Evolutionary conservation across 2,329 filamentous ascomycete species (phyloP).

Genomic region (Diaporthe sp.): DNA sequence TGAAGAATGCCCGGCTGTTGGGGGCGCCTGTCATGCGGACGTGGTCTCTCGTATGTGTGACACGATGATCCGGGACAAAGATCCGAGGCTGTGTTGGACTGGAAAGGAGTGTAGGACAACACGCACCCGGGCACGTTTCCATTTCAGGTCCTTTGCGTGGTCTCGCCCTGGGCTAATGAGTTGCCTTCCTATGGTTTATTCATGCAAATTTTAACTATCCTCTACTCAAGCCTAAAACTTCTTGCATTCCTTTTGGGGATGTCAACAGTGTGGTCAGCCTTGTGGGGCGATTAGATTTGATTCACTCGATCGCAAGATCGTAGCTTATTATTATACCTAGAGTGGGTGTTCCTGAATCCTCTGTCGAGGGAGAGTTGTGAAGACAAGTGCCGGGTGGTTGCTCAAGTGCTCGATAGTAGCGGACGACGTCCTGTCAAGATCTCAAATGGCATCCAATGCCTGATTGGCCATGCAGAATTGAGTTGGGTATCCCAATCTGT

Average conservation of each 20-base stretch:
- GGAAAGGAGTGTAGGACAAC: background rate
- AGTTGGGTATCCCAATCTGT: background rate
- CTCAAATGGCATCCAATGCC: background rate
- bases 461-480: too few relatives aligned
- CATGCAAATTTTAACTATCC: background rate
- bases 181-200: background rate
- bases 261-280: background rate
- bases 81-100: background rate
- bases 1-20: background rate
- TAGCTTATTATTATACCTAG: background rate
- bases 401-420: background rate
- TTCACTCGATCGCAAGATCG: background rate
- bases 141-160: background rate
- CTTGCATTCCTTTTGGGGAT: background rate
- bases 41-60: background rate
- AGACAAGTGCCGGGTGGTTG: background rate
- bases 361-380: background rate
- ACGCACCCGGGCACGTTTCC: background rate
- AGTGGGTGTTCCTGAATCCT: background rate
- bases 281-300: background rate
- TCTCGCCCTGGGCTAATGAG: background rate
- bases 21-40: background rate
- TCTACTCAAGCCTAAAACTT: background rate
- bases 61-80: background rate
- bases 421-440: background rate